Percentiles rank a stretch among this genome's conserved stretches.
Conservation (phyloP, 2,329 filamentous ascomycete species). For the Tympanopsis confertula region DNA sequence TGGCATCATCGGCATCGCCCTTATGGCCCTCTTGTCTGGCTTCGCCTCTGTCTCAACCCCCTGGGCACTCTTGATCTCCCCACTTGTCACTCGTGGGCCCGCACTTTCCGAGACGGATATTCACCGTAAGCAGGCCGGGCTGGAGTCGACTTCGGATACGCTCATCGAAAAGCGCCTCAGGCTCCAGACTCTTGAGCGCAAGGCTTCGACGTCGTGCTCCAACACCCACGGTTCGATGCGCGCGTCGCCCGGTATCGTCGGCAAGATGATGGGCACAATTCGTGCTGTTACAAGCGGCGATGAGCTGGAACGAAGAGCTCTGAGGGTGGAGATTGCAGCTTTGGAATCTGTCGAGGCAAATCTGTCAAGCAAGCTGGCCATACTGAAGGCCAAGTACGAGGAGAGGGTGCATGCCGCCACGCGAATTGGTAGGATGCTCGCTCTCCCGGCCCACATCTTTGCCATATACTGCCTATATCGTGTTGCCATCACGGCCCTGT, state of each 20-base stretch:
- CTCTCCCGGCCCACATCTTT: slow-evolving; percentile 56
- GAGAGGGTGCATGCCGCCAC: slow-evolving; percentile 59
- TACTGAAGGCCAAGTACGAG: slow-evolving; percentile 50
- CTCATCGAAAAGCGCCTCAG: slow-evolving; percentile 63
- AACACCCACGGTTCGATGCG: slow-evolving; percentile 12
- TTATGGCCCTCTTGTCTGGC: slow-evolving; percentile 80
- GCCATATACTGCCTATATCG: slow-evolving; percentile 77
- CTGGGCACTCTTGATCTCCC: slow-evolving; percentile 70
- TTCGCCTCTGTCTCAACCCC: slow-evolving; percentile 81
- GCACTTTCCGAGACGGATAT: slow-evolving; percentile 66
- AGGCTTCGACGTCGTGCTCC: slow-evolving; percentile 29
- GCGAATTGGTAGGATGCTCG: slow-evolving; percentile 48
- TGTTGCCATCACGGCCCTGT: slow-evolving; percentile 60
- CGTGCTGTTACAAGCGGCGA: slow-evolving; percentile 49
- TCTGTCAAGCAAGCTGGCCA: slow-evolving; percentile 51
- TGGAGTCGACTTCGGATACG: slow-evolving; percentile 72
- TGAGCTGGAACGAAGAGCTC: slow-evolving; percentile 41
- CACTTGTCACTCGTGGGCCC: slow-evolving; percentile 32
- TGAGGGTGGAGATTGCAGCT: slow-evolving; percentile 68
- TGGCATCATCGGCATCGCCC: slow-evolving; percentile 71
- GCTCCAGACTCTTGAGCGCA: slow-evolving; percentile 58
- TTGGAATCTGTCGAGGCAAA: slow-evolving; percentile 70
- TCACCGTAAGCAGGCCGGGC: slow-evolving; percentile 63
- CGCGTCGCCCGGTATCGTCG: slow-evolving; percentile 50
- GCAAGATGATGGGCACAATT: slow-evolving; percentile 62